Conservation (phyloP, 495 filamentous ascomycete species). For the Pyrenula aspistea region DNA sequence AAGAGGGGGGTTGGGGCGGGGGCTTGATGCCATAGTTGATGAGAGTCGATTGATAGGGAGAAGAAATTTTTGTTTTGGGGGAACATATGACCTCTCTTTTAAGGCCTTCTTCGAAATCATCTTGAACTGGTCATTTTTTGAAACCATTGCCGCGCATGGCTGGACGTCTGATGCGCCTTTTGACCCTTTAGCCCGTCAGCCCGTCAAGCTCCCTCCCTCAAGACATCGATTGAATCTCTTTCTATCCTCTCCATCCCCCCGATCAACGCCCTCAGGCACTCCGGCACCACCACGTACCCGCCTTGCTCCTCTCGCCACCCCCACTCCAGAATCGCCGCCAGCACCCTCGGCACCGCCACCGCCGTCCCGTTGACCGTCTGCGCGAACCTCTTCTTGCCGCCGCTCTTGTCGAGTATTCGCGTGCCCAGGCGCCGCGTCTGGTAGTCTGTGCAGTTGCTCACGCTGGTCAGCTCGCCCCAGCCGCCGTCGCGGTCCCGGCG, state of each 20-base stretch:
- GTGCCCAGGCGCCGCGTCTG: constrained; percentile 76
- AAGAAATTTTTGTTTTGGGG: too few species aligned
- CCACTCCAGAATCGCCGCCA: constrained; percentile 89
- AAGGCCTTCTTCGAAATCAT: too few species aligned
- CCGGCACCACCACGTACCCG: constrained; percentile 55
- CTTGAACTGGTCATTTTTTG: too few species aligned
- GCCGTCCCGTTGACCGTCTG: constrained; percentile 93
- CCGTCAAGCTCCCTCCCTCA: too few species aligned
- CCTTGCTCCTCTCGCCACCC: constrained; percentile 62
- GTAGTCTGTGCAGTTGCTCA: constrained; percentile 90
- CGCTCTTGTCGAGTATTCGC: constrained; percentile 36
- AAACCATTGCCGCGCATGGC: too few species aligned
- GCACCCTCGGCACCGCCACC: constrained; percentile 75
- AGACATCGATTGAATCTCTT: too few species aligned
- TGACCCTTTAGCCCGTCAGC: too few species aligned
- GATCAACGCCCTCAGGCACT: constrained; percentile 73
- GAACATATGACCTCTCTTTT: too few species aligned
- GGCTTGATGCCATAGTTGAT: too few species aligned
- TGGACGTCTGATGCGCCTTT: too few species aligned
- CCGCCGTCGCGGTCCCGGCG: constrained; percentile 59
- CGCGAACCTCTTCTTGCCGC: constrained; percentile 42
- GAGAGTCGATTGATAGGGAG: too few species aligned
- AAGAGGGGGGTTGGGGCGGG: too few species aligned
- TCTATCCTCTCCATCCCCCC: constrained; percentile 55
- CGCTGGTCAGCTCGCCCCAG: constrained; percentile 88